Conservation (phyloP, 2,329 filamentous ascomycete genomes). For the Aureobasidium musti region DNA sequence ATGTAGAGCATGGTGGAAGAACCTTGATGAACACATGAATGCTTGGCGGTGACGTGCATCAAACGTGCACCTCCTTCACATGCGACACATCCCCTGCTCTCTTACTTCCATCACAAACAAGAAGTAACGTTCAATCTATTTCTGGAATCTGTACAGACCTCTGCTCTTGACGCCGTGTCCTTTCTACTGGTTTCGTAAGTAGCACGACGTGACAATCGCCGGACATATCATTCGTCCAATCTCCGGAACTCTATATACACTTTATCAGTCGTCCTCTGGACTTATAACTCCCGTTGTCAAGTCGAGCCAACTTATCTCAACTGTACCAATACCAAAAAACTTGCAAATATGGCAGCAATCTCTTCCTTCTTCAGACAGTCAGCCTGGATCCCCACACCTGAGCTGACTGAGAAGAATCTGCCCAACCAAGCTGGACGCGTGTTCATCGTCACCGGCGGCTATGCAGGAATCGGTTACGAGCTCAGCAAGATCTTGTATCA, state of each 20-base stretch:
- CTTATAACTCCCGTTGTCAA: too few relatives aligned
- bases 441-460: conserved; percentile 56
- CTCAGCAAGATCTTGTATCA: conserved; percentile 57
- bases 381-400: conserved; percentile 41
- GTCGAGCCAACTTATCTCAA: background rate
- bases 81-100: too few relatives aligned
- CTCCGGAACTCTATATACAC: background rate
- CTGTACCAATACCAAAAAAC: background rate
- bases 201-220: background rate
- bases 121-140: too few relatives aligned
- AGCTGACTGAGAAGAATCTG: conserved; percentile 49
- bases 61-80: too few relatives aligned
- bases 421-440: conserved; percentile 49
- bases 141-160: too few relatives aligned
- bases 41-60: background rate
- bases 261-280: background rate
- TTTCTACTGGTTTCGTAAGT: background rate
- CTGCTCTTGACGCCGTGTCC: background rate
- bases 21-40: background rate
- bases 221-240: background rate
- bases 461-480: conserved; percentile 53
- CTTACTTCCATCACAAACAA: too few relatives aligned
- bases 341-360: conserved; percentile 23
- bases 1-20: background rate
- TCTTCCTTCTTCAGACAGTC: conserved; percentile 33